A percentile compares a stretch with the other conserved stretches of the same genome.
Evolutionary conservation across 2,329 filamentous ascomycete species (phyloP).

Genomic region (Salinomyces thailandicus): DNA sequence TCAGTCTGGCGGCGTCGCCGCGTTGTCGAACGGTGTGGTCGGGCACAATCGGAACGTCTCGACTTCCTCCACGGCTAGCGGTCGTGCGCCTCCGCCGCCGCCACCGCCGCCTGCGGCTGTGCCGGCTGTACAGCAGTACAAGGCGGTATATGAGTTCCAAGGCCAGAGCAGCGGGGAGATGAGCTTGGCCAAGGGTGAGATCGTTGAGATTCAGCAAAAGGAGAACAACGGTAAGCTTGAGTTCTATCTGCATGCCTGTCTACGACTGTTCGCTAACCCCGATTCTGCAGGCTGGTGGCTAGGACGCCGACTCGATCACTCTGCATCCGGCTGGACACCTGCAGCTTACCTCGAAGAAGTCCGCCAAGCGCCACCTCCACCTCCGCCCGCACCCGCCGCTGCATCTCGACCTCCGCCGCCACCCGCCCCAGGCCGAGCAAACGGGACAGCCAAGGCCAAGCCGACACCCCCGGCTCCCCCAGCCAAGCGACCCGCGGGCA

Average conservation of each 20-base stretch:
- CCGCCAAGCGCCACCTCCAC: conserved; percentile 44
- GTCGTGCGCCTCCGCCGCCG: conserved; percentile 37
- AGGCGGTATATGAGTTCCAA: conserved; percentile 84
- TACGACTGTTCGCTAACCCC: conserved; percentile 13
- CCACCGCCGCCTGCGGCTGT: conserved; percentile 57
- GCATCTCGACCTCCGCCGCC: conserved; percentile 48
- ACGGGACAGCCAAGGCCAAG: conserved; percentile 46
- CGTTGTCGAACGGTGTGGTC: conserved; percentile 35
- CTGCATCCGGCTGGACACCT: conserved; percentile 84
- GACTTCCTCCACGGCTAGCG: conserved; percentile 27
- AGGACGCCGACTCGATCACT: conserved; percentile 58
- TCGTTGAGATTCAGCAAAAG: conserved; percentile 86
- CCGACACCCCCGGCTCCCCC: conserved; percentile 67
- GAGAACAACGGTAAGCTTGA: conserved; percentile 72
- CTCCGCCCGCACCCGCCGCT: conserved; percentile 41
- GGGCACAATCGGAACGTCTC: conserved; percentile 33
- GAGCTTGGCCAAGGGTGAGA: conserved; percentile 64
- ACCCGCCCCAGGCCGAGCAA: conserved; percentile 38
- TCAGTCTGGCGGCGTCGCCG: conserved; percentile 44
- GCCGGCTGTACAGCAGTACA: conserved; percentile 64
- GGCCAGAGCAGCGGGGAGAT: conserved; percentile 80
- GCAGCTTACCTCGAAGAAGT: conserved; percentile 89
- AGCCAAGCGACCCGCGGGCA: conserved; percentile 64
- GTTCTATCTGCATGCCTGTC: background rate
- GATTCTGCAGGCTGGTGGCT: conserved; percentile 77